phyloP scores from a whole-genome alignment of 306 rosid genomes.

The Cucumis melo region DNA sequence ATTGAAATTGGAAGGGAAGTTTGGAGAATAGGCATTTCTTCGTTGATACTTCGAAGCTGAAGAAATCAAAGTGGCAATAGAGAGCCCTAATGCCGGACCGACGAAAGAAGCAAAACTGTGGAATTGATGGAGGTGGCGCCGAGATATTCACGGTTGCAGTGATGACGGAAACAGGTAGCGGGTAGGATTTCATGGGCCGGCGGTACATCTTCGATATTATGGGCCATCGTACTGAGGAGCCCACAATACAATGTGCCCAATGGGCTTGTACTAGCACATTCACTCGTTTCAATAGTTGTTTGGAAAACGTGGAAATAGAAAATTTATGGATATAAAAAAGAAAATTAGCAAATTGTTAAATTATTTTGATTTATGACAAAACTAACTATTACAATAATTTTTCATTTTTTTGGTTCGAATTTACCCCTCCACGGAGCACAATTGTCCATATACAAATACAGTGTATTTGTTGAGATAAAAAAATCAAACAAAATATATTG shows the following conservation, averaged over 20 bases:
- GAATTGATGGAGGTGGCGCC: not conserved
- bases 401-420: too few species aligned
- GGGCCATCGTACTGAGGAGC: not conserved
- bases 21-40: constrained; percentile 1
- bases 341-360: too few species aligned
- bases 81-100: not conserved
- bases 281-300: too few species aligned
- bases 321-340: too few species aligned
- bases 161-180: not conserved
- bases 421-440: too few species aligned
- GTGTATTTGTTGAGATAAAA: too few species aligned
- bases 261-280: not conserved
- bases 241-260: not conserved
- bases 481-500: too few species aligned
- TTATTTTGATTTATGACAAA: too few species aligned
- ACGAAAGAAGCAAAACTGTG: not conserved
- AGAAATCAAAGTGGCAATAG: not conserved
- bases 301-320: too few species aligned
- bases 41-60: not conserved
- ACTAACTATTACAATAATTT: too few species aligned
- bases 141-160: not conserved
- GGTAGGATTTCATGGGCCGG: not conserved
- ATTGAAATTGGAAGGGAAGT: constrained; percentile 11
- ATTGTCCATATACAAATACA: too few species aligned
- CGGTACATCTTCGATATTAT: not conserved